phyloP scores from a whole-genome alignment of 306 rosid species.

The Trifolium fragiferum region DNA sequence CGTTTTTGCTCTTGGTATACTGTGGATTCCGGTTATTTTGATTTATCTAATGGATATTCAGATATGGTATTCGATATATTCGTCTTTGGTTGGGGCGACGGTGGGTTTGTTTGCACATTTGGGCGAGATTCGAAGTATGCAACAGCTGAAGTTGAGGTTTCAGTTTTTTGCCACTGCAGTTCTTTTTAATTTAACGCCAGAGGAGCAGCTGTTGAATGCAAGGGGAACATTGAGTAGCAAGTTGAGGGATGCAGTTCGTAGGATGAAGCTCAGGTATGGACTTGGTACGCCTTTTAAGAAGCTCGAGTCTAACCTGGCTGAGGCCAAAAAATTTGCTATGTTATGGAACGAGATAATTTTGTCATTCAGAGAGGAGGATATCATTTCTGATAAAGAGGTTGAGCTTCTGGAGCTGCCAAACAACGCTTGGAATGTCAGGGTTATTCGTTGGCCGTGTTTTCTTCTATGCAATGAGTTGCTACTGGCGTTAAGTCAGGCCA shows the following conservation, averaged over 20 bases:
- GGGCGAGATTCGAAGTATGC: constrained; percentile 90
- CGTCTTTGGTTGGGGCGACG: constrained; percentile 80
- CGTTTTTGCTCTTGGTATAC: constrained; percentile 56
- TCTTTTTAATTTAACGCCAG: constrained; percentile 89
- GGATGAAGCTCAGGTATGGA: constrained; percentile 94
- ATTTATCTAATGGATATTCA: constrained; percentile 91
- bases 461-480: constrained; percentile 92
- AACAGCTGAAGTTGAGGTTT: constrained; percentile 82
- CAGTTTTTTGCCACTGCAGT: constrained; percentile 90
- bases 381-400: constrained; percentile 76
- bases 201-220: constrained; percentile 75
- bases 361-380: constrained; percentile 91
- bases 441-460: constrained; percentile 93
- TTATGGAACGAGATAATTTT: constrained; percentile 88
- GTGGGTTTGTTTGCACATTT: constrained; percentile 89
- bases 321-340: constrained; percentile 82
- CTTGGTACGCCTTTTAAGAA: constrained; percentile 80
- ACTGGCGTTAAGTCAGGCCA: constrained; percentile 87
- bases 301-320: constrained; percentile 78
- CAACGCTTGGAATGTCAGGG: constrained; percentile 83
- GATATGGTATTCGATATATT: constrained; percentile 90
- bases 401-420: constrained; percentile 83
- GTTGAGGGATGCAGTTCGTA: constrained; percentile 67
- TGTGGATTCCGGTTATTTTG: constrained; percentile 89
- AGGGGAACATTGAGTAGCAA: constrained; percentile 68